These are phyloP conservation scores for Pseudomonodictys pantanalensis DNA, from an alignment of 495 filamentous ascomycete species.

Conservation along the genomic window DNA sequence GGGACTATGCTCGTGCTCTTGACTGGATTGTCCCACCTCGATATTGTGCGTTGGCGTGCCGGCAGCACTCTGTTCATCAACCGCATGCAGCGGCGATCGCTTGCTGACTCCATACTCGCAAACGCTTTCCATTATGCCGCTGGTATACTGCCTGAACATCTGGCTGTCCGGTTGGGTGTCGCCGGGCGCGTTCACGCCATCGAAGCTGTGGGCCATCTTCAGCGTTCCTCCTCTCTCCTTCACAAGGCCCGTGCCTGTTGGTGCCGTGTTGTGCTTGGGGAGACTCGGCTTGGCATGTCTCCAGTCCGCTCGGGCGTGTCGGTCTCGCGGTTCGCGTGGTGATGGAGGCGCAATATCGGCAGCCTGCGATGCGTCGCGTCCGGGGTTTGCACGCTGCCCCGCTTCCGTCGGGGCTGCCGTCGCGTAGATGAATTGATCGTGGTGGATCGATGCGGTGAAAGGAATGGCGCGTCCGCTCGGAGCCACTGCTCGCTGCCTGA, in stretches of 20 bases:
- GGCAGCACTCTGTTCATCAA: neutral
- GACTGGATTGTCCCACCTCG: conserved; percentile 7
- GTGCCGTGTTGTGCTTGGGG: conserved; percentile 15
- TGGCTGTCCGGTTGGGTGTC: conserved; percentile 45
- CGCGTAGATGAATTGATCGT: neutral
- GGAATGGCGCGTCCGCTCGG: neutral
- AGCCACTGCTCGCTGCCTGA: conserved; percentile 25
- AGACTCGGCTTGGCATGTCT: conserved; percentile 24
- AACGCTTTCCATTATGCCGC: conserved; percentile 5
- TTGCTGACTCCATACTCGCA: neutral
- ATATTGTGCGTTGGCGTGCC: conserved; percentile 12
- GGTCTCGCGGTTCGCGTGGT: conserved; percentile 1
- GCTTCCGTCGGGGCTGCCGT: neutral
- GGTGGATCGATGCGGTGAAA: conserved; percentile 17
- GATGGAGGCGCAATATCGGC: neutral
- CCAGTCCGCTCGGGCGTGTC: conserved; percentile 9
- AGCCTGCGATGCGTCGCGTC: neutral
- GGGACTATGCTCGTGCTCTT: conserved; percentile 12
- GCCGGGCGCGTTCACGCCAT: conserved; percentile 25
- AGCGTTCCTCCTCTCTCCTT: conserved; percentile 5
- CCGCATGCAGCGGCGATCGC: conserved; percentile 2
- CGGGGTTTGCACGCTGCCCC: neutral
- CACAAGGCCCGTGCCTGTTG: conserved; percentile 9
- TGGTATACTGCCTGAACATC: conserved; percentile 39
- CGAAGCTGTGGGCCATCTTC: conserved; percentile 17